Base-by-base conservation (phyloP, 805 yeast species). In the Kuraishia capsulata region DNA sequence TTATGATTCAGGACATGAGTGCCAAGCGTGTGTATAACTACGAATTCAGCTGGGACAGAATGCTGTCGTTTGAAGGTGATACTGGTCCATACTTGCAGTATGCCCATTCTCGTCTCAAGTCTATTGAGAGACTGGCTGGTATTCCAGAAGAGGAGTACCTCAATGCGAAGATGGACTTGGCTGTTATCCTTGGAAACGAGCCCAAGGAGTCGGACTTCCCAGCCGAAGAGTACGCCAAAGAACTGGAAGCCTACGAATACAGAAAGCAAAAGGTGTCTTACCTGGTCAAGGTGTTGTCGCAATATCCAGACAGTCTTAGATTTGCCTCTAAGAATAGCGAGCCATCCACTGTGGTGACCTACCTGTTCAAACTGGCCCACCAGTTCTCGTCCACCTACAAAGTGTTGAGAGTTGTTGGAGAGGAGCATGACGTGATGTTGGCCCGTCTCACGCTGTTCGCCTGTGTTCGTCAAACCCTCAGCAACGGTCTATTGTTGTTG, bases 1-100 rank as follows among this genome's bases (percentile, higher is more conserved):
- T 92, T 44, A 89, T 92, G 96, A 85, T 92, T 54, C 99, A 92
- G 72, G 99, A 92, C 64, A 89, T 92, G 97, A 94, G 86, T 65
- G 79, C 95, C 44, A 92, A 92, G 69, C 82, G 99, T 64, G 76
- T 90, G 63, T 88, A 90, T 70, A 90, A 92, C 67, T 92, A 92
- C 67, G 86, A 81, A 53, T 92, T 92, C 67, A 85, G 87, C 63
- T 92, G 98, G 98, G 87, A 85, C 53, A 83, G 98, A 69, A 92
- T 92, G 97, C 73, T 84, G 33, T 87, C 97, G 3, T 89, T 92
- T 49, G 98, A 92, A 70, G 98, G 98, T 64, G 98, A 92, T 64
- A 92, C 98, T 41, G 98, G 98, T 59, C 97, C 98, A 43, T 92
- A 92, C 66, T 73, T 92, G 59, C 98, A 92, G 65, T 92, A 92